Evolutionary conservation across 108 stramenopile species (phyloP), one percentile per base, ranked within the genome.

Genomic region (Nitzschia putrida): DNA sequence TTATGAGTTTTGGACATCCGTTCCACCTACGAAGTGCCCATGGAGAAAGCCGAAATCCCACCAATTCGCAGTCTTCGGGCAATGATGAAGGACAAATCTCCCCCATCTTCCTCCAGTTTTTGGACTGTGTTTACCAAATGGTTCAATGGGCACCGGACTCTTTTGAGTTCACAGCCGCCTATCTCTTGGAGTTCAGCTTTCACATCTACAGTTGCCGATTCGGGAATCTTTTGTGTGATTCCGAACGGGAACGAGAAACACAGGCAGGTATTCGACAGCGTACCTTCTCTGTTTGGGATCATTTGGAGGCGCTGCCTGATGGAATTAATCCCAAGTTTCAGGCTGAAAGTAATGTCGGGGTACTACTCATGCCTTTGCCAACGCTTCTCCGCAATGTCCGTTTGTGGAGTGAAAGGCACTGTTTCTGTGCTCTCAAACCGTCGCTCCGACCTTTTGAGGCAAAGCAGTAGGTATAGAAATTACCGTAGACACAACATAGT

Each of bases 51-150:
- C 83, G 85, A 50, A 93, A 91, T 41, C 87, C 80, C 37, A 49
- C 39, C 22, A 59, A 38, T 13, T 21, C 49, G 10, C 34, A 53
- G 14, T 57, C 67, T 16, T 57, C 53, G 16, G 47, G 64, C 14
- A 52, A 42, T 20, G 83, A 90, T 55, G 93, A 93, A 60, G 85
- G 93, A 20, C 96, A 99, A 67, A 72, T 90, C 4, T 92, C 96
- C 42, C 98, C 99, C 39, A 88, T 99, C 52, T 99, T 99, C 72
- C 24, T 99, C 34, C 99, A 99, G 80, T 99, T 98, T 70, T 60
- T 99, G 53, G 99, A 99, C 79, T 96, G 92, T 70, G 91, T 97
- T 26, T 97, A 83, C 72, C 98, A 99, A 82, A 69, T 99, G 16
- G 77, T 95, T 18, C 66, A 84, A 65, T 94, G 94, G 65, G 93